Evolutionary conservation across 2,329 filamentous ascomycete genomes (phyloP).

Genomic region (Ophioceras dolichostomum): DNA sequence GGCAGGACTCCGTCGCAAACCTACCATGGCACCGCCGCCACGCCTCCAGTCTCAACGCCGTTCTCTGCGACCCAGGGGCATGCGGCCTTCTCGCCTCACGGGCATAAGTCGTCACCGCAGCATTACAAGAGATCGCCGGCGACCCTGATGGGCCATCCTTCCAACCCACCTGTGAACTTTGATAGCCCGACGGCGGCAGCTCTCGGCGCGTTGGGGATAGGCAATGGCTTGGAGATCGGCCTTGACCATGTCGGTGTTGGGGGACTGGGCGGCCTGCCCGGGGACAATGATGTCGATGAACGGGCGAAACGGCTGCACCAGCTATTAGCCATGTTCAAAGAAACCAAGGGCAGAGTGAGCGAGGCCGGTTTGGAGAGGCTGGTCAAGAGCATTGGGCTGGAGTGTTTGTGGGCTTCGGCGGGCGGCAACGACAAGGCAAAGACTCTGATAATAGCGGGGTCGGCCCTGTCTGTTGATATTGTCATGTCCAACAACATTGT

Average conservation of each 20-base stretch:
- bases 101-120: conserved; percentile 48
- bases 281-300: conserved; percentile 34
- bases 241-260: conserved; percentile 38
- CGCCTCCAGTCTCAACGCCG: conserved; percentile 54
- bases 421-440: conserved; percentile 31
- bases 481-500: conserved; percentile 49
- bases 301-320: conserved; percentile 39
- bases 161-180: conserved; percentile 39
- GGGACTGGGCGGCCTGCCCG: conserved; percentile 29
- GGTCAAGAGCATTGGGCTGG: conserved; percentile 53
- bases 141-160: conserved; percentile 33
- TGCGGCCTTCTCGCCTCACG: conserved; percentile 47
- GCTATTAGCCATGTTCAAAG: conserved; percentile 34
- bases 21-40: conserved; percentile 35
- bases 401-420: conserved; percentile 46
- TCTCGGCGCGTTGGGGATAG: conserved; percentile 42
- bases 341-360: conserved; percentile 52
- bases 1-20: conserved; percentile 36
- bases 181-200: conserved; percentile 54
- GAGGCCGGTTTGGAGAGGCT: conserved; percentile 64
- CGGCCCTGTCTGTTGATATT: conserved; percentile 48
- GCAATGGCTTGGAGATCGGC: conserved; percentile 34
- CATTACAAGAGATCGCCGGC: conserved; percentile 53
- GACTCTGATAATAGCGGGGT: conserved; percentile 50
- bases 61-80: conserved; percentile 44